Conservation (phyloP, 441 rosid genomes). For the Pelargonium hybrid region DNA sequence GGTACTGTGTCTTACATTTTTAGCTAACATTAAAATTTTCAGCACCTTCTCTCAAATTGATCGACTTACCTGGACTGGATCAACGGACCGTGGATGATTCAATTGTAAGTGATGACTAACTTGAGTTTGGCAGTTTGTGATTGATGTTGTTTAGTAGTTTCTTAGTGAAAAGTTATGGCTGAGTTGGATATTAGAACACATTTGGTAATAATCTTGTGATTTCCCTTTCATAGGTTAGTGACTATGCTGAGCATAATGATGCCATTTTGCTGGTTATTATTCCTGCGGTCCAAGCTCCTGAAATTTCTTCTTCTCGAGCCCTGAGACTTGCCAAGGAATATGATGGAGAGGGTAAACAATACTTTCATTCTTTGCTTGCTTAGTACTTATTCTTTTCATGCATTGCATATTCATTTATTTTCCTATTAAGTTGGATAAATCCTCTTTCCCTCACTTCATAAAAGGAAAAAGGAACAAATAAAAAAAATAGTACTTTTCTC, state of each 20-base stretch:
- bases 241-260: conserved; percentile 67
- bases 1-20: not conserved
- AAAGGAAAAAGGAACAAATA: not conserved
- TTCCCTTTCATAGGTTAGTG: conserved; percentile 40
- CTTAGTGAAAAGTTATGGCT: not conserved
- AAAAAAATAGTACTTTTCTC: not conserved
- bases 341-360: conserved; percentile 44
- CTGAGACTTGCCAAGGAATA: conserved; percentile 78
- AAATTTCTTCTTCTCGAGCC: conserved; percentile 76
- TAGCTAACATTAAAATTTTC: conserved; percentile 7
- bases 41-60: conserved; percentile 85
- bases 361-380: not conserved
- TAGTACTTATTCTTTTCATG: not conserved
- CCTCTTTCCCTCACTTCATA: not conserved
- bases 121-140: not conserved
- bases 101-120: not conserved
- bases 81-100: conserved; percentile 80
- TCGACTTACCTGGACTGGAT: conserved; percentile 91
- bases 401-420: not conserved
- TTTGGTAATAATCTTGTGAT: not conserved
- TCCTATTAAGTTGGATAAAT: not conserved
- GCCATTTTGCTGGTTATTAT: conserved; percentile 74
- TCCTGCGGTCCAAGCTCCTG: conserved; percentile 81
- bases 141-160: conserved; percentile 23
- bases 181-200: not conserved